Evolutionary conservation across 345 rosid genomes (phyloP), one percentile per base, ranked within the genome.

Genomic region (Ceriops zippeliana): DNA sequence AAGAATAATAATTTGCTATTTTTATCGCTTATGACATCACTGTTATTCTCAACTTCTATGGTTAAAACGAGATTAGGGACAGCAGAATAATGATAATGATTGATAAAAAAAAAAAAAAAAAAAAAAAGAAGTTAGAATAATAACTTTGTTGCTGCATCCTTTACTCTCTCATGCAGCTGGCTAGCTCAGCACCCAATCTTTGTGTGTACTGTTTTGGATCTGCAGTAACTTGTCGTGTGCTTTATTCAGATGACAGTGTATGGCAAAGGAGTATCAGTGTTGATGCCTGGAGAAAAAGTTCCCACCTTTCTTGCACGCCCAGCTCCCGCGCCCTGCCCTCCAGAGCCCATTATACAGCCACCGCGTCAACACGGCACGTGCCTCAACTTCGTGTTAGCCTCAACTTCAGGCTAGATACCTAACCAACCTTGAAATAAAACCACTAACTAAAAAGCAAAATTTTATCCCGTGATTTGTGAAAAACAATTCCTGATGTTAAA

Each of bases 231-330:
- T 35, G n/a, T 58, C 59, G n/a, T 28, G 53, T 67, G 16, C 42
- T 62, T 62, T 61, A 8, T 73, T 72, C 82, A 90, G 96, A 77
- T 81, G 75, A 78, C 85, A 11, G 76, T 77, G 9, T 83, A 81
- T 66, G 85, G 80, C 9, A 81, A 68, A 53, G 93, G 86, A n/a
- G 87, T 86, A 56, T 83, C 96, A 20, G 93, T 90, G 21, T 69
- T 90, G 81, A 90, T 90, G 96, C 96, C 96, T 0, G 93, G 96
- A 1, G 93, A 90, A 65, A 67, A 81, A 2, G 51, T 83, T 24
- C 96, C 93, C 28, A 90, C 90, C 59, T 90, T 85, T 77, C 83
- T 90, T 52, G 93, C 93, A 59, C 84, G 84, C 65, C 91, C 90
- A 46, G 84, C 88, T 62, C 96, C 93, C 30, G 70, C 71, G 3